Base-by-base conservation (phyloP, 495 filamentous ascomycete genomes). In the Thozetella sp. region DNA sequence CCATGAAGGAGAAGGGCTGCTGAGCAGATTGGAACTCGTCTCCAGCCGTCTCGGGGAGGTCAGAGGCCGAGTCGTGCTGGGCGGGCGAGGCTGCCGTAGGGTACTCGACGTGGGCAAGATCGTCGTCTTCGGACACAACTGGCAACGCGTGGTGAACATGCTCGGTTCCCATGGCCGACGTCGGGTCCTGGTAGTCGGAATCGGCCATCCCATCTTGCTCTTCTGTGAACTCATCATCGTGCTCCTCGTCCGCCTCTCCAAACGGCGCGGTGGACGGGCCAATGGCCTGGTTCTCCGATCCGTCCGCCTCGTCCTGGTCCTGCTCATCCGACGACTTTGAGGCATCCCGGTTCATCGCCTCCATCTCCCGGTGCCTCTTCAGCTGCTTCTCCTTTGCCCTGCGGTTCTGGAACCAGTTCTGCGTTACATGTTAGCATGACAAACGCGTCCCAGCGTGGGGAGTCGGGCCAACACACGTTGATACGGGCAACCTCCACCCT, bases 321-420 rank as follows among this genome's bases (percentile, higher is more conserved):
- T 72, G 65, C 20, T 69, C 74, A 20, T 72, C 70, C 2, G 70
- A 61, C 19, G 73, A 71, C 24, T 69, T 67, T 37, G 75, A 73
- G 23, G 62, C 57, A 22, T 64, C 73, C 66, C 85, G 82, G 57
- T 82, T 82, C 58, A 81, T 80, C 46, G 72, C 73, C 61, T 81
- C 77, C 53, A 80, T 87, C 66, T 92, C 88, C 67, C 88, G 84
- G 67, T 89, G 87, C 68, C 87, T 84, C 67, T 80, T 87, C 67
- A 92, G 85, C 63, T 91, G 87, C 77, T 93, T 93, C 26, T 89
- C 89, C 69, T 93, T 92, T 56, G 90, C 90, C 40, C 92, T 87
- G 54, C 92, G 83, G 70, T 95, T 96, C 70, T 96, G 92, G 72
- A 94, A 96, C 92, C 92, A 95, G 65, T 94, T 94, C 92, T 95